Conservation (phyloP, 2,329 filamentous ascomycete species). For the Talaromyces verruculosus region DNA sequence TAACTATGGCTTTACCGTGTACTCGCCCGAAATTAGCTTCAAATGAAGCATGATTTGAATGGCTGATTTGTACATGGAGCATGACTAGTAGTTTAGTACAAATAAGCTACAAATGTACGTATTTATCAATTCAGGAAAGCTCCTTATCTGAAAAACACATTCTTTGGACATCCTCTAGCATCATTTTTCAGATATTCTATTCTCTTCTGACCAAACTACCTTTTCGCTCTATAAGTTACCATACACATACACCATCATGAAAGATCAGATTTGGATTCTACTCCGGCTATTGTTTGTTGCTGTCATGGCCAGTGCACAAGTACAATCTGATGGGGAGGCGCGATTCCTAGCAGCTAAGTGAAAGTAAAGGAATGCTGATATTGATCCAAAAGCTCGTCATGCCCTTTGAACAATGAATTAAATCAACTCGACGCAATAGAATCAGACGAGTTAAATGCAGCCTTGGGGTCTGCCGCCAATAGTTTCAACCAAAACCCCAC, state of each 20-base stretch:
- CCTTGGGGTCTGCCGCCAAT: not conserved
- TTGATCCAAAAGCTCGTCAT: not conserved
- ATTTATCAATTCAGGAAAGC: not conserved
- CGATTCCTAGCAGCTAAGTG: not conserved
- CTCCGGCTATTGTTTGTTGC: not conserved
- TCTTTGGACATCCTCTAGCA: not conserved
- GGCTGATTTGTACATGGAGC: not conserved
- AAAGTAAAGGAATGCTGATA: not conserved
- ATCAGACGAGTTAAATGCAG: not conserved
- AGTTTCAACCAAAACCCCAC: not conserved
- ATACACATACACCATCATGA: not conserved
- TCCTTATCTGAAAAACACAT: not conserved
- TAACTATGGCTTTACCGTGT: not conserved
- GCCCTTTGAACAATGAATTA: not conserved
- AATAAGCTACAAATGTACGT: not conserved
- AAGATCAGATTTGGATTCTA: not conserved
- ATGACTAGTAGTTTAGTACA: not conserved
- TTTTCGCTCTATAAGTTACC: not conserved
- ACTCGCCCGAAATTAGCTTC: not conserved
- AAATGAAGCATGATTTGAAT: not conserved
- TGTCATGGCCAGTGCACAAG: not conserved
- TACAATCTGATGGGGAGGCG: not conserved
- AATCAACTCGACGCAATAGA: not conserved
- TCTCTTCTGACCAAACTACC: not conserved
- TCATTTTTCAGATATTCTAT: not conserved